Evolutionary conservation across 495 filamentous ascomycete species (phyloP).

Genomic region (Bacidia rubella): DNA sequence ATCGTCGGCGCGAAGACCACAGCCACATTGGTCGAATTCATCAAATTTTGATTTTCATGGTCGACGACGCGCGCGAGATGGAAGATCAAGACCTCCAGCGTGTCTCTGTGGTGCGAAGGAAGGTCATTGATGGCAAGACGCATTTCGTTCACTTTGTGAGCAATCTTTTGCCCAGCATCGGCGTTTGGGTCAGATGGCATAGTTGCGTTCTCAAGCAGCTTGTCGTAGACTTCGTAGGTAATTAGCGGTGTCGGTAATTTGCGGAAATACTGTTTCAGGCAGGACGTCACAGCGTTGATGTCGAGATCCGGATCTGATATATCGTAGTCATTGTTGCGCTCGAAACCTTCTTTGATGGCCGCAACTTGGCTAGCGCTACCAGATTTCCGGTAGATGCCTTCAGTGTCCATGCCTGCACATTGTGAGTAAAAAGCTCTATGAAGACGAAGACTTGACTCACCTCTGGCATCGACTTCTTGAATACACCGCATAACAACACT

Average conservation of each 20-base stretch:
- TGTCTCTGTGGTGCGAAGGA: constrained; percentile 70
- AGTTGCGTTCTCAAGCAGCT: constrained; percentile 58
- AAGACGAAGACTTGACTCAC: constrained; percentile 24
- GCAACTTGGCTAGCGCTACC: constrained; percentile 82
- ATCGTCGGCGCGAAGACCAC: constrained; percentile 98
- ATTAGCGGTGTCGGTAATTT: constrained; percentile 84
- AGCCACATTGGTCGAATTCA: constrained; percentile 89
- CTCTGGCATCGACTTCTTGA: constrained; percentile 87
- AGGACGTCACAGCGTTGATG: constrained; percentile 91
- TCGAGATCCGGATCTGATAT: constrained; percentile 89
- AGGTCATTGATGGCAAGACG: constrained; percentile 59
- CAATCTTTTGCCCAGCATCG: constrained; percentile 23
- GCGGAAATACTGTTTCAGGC: constrained; percentile 95
- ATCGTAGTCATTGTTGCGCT: constrained; percentile 69
- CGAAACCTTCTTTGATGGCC: constrained; percentile 77
- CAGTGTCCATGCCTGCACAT: constrained; percentile 78
- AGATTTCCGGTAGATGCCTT: constrained; percentile 96
- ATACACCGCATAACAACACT: constrained; percentile 87
- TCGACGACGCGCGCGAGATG: constrained; percentile 82
- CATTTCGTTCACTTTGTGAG: constrained; percentile 49
- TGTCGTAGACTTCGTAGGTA: constrained; percentile 85
- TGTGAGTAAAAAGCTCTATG: neutral
- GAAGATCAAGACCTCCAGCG: constrained; percentile 86
- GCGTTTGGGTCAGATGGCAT: constrained; percentile 9
- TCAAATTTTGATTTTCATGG: constrained; percentile 71